Base-by-base conservation (phyloP, 495 filamentous ascomycete species). In the Tuber brumale region DNA sequence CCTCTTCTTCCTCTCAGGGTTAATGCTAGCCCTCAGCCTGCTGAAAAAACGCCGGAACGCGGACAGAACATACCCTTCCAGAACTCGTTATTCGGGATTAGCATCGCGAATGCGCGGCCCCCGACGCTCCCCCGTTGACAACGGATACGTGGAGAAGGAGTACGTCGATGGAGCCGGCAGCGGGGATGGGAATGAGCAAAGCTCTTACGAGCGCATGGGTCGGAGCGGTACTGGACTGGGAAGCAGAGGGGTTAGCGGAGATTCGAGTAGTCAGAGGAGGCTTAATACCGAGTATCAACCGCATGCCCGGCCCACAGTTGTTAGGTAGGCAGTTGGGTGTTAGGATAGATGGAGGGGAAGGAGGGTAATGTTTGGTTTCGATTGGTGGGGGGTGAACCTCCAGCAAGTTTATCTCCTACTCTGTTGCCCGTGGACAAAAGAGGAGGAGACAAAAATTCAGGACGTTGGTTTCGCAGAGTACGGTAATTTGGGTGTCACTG, bases 391-490 rank as follows among this genome's bases (percentile, higher is more conserved):
- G 41, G 45, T 61, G 27, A 79, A 79, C 78, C 78, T 80, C 78
- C 78, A 44, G 46, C 78, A 80, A 41, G 73, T 76, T 76, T 75
- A 71, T 79, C 61, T 80, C 78, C 78, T 31, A 69, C 78, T 73
- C 77, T 80, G 78, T 80, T 80, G 77, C 43, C 76, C 39, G 72
- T 71, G 78, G 78, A 80, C 78, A 80, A 80, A 80, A 80, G 78
- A 80, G 78, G 78, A 80, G 78, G 78, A 79, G 78, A 80, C 76
- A 80, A 73, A 80, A 80, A 48, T 80, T 73, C 75, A 79, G 78
- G 77, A 80, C 78, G 78, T 76, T n/a, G 46, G 70, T 14, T 27
- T 31, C n/a, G 2, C 27, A 31, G n/a, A 27, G 23, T 61, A 27
- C 10, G 57, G 57, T 35, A 66, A 35, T 66, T 35, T 66, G 27